phyloP scores from a whole-genome alignment of 495 filamentous ascomycete genomes.

The Margaritispora aquatica region DNA sequence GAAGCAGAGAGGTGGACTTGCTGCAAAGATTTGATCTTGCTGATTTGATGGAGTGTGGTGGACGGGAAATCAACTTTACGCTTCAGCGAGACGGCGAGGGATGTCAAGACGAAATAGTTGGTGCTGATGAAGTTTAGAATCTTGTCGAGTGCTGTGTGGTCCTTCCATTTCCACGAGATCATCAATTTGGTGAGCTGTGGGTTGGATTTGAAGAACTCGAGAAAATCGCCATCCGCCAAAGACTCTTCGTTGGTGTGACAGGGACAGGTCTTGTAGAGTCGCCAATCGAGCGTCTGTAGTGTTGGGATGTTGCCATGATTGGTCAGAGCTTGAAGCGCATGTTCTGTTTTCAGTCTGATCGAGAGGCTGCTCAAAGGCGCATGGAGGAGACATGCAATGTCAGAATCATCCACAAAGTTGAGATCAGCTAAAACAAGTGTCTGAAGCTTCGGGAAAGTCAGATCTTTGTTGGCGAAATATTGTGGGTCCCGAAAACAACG shows the following conservation, averaged over 20 bases:
- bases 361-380: background rate
- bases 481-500: background rate
- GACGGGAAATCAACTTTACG: background rate
- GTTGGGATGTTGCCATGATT: background rate
- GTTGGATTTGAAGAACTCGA: background rate
- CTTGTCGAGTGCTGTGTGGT: background rate
- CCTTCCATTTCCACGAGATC: background rate
- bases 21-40: background rate
- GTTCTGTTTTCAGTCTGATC: background rate
- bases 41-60: background rate
- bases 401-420: background rate
- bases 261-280: background rate
- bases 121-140: background rate
- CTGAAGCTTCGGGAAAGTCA: background rate
- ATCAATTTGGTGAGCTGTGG: background rate
- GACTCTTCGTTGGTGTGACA: background rate
- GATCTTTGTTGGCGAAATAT: background rate
- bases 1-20: background rate
- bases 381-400: background rate
- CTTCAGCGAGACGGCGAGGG: background rate
- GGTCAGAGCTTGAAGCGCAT: background rate
- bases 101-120: background rate
- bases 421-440: background rate
- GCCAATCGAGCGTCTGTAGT: background rate
- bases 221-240: background rate